Evolutionary conservation across 371 early-diverging fungal genomes (phyloP), one percentile per base, ranked within the genome.

Genomic region (Funneliformis caledonium): DNA sequence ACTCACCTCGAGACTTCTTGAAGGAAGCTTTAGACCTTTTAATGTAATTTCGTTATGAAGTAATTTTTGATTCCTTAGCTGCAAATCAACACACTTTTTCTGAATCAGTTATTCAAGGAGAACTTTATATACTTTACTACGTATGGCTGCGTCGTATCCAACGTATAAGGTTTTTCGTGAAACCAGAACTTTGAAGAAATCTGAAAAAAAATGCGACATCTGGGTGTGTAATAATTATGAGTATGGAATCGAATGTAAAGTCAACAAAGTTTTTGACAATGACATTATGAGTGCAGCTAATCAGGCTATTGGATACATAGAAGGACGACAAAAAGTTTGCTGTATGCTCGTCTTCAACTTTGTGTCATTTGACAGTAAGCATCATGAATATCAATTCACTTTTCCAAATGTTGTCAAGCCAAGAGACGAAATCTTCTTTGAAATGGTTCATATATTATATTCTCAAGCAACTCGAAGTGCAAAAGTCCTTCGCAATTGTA

Each of bases 61-160:
- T 26, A 31, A 65, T 65, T 31, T 48, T 48, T 48, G 48, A 48
- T 48, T 7, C 48, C 48, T 48, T 48, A 48, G 48, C 48, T 6
- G 7, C 48, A 7, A 48, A 48, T 6, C 48, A 11, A 11, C 48
- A 11, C 48, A 4, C 48, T 48, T 48, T 48, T 48, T 48, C 48
- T 48, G 48, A 48, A 48, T 6, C 48, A 48, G 48, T 11, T 11
- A 48, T 48, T 48, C 48, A 48, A 48, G 48, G 48, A 48, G 48
- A 62, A 31, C 62, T 62, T 62, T 62, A 62, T 62, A 62, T 62
- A 11, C 62, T 62, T 31, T 62, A 62, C 62, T 62, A 62, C 62
- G 31, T 31, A 62, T 62, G 8, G 12, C 12, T 62, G 62, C 10
- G 7, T 62, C 12, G 10, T 62, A 62, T 62, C 7, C 12, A 62